Evolutionary conservation across 2,329 filamentous ascomycete genomes (phyloP), one percentile per base, ranked within the genome.

Genomic region (Cladosporium velox): DNA sequence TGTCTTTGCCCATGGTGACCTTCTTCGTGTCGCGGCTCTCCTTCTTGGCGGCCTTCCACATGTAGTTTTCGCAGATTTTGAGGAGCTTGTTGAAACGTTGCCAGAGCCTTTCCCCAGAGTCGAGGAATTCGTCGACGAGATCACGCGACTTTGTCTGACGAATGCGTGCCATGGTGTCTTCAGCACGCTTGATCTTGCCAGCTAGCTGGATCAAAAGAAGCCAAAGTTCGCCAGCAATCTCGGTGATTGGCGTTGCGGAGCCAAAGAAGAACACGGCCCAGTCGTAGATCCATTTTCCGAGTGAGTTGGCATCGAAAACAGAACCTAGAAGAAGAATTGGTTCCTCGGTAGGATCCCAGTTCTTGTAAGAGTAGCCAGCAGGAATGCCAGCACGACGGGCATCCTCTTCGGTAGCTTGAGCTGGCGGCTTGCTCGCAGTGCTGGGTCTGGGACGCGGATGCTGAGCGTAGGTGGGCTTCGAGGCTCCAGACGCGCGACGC

Each of bases 231-330:
- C 94, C 95, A 2, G 95, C 93, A 79, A 96, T 89, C 71, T 97
- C 93, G 63, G 93, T 88, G 75, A 97, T 91, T 60, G 93, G 91
- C 12, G 91, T 92, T 49, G 87, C 87, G 15, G 92, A 87, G 44
- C 92, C 92, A 72, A 96, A 89, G 77, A 90, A 89, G 82, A 92
- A 97, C 70, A 97, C 92, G 21, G 95, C 97, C 95, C 95, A 99
- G 84, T 98, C 95, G 80, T 97, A 99, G 76, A 99, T 96, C 95
- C 95, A 99, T 81, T 97, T 97, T 75, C 95, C 95, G 34, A 99
- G 86, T 30, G 92, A 97, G 85, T 98, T 97, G 75, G 94, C 92
- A 77, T 98, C 95, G 76, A 98, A 98, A 65, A 98, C 95, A 76
- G 92, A 96, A 60, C 95, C 95, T 26, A 98, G 86, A 30, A 99